These are phyloP conservation scores for Coemansia sp. DNA, from an alignment of 192 early-diverging fungal species.

Conservation along the genomic window DNA sequence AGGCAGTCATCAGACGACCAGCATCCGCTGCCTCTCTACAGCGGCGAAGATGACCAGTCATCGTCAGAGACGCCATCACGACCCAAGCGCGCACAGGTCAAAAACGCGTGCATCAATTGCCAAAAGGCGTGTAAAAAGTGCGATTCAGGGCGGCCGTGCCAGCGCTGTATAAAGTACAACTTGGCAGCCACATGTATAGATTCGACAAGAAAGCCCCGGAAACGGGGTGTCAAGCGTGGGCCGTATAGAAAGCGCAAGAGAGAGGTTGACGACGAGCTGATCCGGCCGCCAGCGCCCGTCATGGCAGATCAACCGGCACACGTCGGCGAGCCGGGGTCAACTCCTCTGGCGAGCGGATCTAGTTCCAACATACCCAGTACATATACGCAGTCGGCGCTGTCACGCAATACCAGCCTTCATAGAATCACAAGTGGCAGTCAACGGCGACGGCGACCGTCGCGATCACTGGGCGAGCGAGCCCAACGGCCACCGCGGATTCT, in stretches of 20 bases:
- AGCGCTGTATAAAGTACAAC: constrained; percentile 80
- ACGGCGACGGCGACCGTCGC: background rate
- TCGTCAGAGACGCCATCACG: constrained; percentile 11
- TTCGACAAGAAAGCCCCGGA: constrained; percentile 78
- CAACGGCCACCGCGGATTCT: constrained; percentile 22
- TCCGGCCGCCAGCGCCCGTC: too few relatives aligned
- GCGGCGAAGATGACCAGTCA: constrained; percentile 11
- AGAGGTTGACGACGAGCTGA: background rate
- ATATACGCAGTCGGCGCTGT: background rate
- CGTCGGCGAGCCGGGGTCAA: background rate
- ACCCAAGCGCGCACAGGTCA: constrained; percentile 78
- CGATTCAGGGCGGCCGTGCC: constrained; percentile 81
- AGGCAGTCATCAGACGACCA: background rate
- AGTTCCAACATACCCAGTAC: background rate
- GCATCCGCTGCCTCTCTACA: background rate
- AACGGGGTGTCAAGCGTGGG: constrained; percentile 83
- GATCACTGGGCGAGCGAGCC: background rate
- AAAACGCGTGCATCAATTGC: constrained; percentile 88
- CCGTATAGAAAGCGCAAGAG: constrained; percentile 67
- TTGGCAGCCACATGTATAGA: constrained; percentile 72
- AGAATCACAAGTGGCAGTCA: background rate
- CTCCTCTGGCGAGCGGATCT: background rate
- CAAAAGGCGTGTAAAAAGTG: constrained; percentile 93
- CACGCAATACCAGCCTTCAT: background rate
- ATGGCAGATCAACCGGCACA: too few relatives aligned